These are phyloP conservation scores for Colletotrichum tanaceti DNA, from an alignment of 2,329 filamentous ascomycete species.

Conservation along the genomic window DNA sequence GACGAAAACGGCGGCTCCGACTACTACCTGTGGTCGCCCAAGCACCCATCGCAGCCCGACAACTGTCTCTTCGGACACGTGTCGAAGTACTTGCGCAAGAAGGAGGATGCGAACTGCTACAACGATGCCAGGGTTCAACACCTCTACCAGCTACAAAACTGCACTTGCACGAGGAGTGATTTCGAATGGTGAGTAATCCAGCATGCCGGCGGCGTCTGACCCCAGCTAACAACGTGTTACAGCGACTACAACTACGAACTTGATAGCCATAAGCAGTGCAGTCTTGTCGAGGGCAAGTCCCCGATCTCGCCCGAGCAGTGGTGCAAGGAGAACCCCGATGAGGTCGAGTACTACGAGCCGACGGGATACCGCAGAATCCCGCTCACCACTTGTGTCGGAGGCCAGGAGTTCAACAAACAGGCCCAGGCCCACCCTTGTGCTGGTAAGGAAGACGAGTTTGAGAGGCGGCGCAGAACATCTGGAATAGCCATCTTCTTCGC, in stretches of 20 bases:
- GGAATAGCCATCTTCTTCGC: constrained; percentile 87
- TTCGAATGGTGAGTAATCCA: constrained; percentile 83
- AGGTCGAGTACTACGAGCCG: constrained; percentile 82
- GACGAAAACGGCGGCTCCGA: constrained; percentile 67
- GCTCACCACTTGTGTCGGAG: constrained; percentile 85
- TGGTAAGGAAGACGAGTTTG: constrained; percentile 84
- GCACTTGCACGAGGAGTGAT: constrained; percentile 84
- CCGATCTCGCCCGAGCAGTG: constrained; percentile 65
- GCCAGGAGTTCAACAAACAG: constrained; percentile 78
- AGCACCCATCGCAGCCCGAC: constrained; percentile 80
- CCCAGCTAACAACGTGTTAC: constrained; percentile 45
- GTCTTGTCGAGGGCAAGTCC: constrained; percentile 77
- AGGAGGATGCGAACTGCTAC: constrained; percentile 80
- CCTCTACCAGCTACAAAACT: constrained; percentile 80
- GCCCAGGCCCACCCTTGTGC: constrained; percentile 73
- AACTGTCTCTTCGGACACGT: constrained; percentile 94
- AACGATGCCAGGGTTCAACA: constrained; percentile 79
- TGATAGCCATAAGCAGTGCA: constrained; percentile 80
- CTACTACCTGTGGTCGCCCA: constrained; percentile 88
- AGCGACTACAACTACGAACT: constrained; percentile 96
- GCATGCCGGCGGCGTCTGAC: neutral
- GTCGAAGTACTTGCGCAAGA: constrained; percentile 91
- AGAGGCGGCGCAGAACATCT: constrained; percentile 75
- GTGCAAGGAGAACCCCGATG: constrained; percentile 72
- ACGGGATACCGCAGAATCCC: constrained; percentile 92